These are phyloP conservation scores for Rugonectria rugulosa DNA, from an alignment of 2,329 filamentous ascomycete genomes.

Conservation along the genomic window DNA sequence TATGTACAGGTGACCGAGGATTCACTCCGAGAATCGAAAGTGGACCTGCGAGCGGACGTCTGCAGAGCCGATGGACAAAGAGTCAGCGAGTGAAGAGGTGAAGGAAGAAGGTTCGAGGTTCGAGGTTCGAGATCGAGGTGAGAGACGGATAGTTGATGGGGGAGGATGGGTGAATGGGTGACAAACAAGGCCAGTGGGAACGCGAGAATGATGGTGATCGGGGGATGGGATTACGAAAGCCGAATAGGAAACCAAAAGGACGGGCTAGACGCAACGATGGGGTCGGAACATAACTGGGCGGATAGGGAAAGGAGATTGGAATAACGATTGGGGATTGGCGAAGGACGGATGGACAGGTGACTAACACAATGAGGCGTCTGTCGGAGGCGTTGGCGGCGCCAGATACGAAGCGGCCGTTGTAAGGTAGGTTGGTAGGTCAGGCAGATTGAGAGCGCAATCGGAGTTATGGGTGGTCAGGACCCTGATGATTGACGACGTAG, in stretches of 20 bases:
- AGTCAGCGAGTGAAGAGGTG: slow-evolving; percentile 29
- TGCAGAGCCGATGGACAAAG: slow-evolving; percentile 33
- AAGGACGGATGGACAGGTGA: slow-evolving; percentile 36
- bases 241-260: slow-evolving; percentile 17
- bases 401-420: slow-evolving; percentile 33
- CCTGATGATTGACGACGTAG: slow-evolving; percentile 25
- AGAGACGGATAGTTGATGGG: slow-evolving; percentile 2
- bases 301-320: slow-evolving; percentile 23
- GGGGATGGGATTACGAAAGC: slow-evolving; percentile 15
- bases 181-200: slow-evolving; percentile 10
- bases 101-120: slow-evolving; percentile 5
- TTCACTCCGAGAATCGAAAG: slow-evolving; percentile 43
- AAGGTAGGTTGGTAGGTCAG: slow-evolving; percentile 14
- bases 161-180: slow-evolving; percentile 16
- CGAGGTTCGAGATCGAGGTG: slow-evolving; percentile 12
- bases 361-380: slow-evolving; percentile 38
- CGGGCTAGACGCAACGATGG: slow-evolving; percentile 20
- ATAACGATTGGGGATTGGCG: slow-evolving; percentile 24
- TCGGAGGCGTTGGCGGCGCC: slow-evolving; percentile 27
- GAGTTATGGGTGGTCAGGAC: slow-evolving; percentile 21
- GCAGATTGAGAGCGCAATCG: slow-evolving; percentile 32
- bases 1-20: slow-evolving; percentile 28
- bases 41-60: slow-evolving; percentile 32
- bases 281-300: slow-evolving; percentile 20
- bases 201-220: slow-evolving; percentile 10